Base-by-base conservation (phyloP, 2,329 filamentous ascomycete genomes). In the Fusarium austroafricanum region DNA sequence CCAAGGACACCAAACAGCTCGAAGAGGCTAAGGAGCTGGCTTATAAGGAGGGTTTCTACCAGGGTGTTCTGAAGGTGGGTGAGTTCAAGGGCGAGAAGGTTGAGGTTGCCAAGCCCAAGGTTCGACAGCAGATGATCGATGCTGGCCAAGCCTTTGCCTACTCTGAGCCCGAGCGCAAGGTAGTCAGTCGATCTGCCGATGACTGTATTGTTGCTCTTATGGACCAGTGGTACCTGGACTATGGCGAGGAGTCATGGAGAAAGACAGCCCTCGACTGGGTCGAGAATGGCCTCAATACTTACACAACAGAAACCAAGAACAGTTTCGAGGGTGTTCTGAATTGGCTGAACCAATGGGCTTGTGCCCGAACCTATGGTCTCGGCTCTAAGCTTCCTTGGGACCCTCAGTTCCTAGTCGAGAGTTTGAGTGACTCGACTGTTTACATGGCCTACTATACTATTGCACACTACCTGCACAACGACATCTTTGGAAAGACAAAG, bases 211-310 rank as follows among this genome's bases (percentile, higher is more conserved):
- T 96, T 61, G 92, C 94, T 29, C 90, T 95, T 70, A 89, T 98
- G 76, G 95, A 97, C 73, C 96, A 99, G 81, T 99, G 96, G 94
- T 99, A 97, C 82, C 84, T 99, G 73, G 95, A 97, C 81, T 99
- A 99, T 75, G 96, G 96, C 65, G 92, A 94, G 80, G 92, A 93
- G 42, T 86, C 90, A 49, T 98, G 96, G 96, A 92, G 92, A 76
- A 82, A 92, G 66, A 84, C 87, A 42, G 93, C 92, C 15, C 83
- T 94, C 54, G 86, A 90, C 70, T 90, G 92, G 76, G 89, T 97
- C 45, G 86, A 87, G 61, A 87, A 87, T 66, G 87, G 87, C 29
- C 82, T 97, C 65, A 92, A 97, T 79, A 92, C 92, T 10, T 98
- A 92, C 81, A 88, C 85, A n/a, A 78, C 83, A 31, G 92, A 94